Conservation (phyloP, 306 rosid genomes). For the Rosa rugosa region DNA sequence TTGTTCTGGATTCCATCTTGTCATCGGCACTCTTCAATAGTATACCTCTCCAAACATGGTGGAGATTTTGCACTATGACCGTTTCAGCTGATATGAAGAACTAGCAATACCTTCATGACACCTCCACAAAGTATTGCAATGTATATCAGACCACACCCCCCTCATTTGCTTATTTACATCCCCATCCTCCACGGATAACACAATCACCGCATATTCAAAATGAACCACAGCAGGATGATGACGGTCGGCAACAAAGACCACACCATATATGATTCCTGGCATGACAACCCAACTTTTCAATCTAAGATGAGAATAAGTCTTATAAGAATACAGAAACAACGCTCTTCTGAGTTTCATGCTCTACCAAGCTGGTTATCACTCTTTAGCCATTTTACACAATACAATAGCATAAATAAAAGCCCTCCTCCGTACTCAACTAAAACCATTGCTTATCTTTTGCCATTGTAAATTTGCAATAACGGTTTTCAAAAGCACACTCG, state of each 20-base stretch:
- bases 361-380: neutral
- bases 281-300: neutral
- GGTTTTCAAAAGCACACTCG: neutral
- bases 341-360: neutral
- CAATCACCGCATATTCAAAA: neutral
- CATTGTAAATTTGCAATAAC: neutral
- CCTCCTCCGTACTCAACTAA: neutral
- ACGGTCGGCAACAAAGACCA: neutral
- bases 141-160: neutral
- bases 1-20: conserved; percentile 5
- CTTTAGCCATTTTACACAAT: neutral
- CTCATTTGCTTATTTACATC: neutral
- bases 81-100: neutral
- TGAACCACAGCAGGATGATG: neutral
- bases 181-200: neutral
- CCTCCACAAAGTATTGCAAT: neutral
- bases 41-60: neutral
- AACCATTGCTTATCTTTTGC: neutral
- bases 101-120: neutral
- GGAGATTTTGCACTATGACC: neutral
- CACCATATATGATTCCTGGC: neutral
- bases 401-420: neutral
- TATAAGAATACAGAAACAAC: neutral
- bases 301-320: neutral
- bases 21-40: neutral